These are phyloP conservation scores for Rachicladosporium sp. DNA, from an alignment of 2,329 filamentous ascomycete genomes.

Conservation along the genomic window DNA sequence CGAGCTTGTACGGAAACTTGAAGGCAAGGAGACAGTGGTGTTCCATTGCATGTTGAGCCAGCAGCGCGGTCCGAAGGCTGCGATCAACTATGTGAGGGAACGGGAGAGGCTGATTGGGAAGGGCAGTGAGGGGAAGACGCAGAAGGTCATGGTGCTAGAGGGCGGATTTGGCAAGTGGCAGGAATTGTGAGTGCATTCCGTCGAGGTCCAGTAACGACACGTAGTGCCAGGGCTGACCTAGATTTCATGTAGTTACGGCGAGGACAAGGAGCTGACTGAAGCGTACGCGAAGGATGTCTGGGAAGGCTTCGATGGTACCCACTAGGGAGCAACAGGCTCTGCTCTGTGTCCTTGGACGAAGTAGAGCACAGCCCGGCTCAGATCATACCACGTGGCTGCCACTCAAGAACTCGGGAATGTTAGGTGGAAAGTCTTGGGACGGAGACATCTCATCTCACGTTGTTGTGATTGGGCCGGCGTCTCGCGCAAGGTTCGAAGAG, in stretches of 20 bases:
- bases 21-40: constrained; percentile 69
- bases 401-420: too few species aligned
- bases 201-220: too few species aligned
- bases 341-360: too few species aligned
- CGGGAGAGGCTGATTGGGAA: constrained; percentile 41
- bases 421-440: too few species aligned
- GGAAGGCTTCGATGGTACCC: constrained; percentile 29
- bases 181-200: constrained; percentile 51
- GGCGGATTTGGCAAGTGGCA: constrained; percentile 84
- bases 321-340: too few species aligned
- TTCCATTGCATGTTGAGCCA: constrained; percentile 93
- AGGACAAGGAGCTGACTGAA: constrained; percentile 70
- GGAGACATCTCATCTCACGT: too few species aligned
- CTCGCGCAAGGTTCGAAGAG: too few species aligned
- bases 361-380: too few species aligned
- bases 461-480: too few species aligned
- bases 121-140: constrained; percentile 27
- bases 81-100: constrained; percentile 66
- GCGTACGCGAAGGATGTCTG: constrained; percentile 76
- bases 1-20: constrained; percentile 66
- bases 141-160: constrained; percentile 72
- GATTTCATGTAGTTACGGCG: too few species aligned
- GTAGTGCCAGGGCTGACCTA: too few species aligned
- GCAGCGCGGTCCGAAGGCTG: constrained; percentile 75
- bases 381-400: too few species aligned